Percentiles rank a stretch among this genome's conserved stretches.
Conservation (phyloP, 2,329 filamentous ascomycete genomes). For the Ascochyta lentis region DNA sequence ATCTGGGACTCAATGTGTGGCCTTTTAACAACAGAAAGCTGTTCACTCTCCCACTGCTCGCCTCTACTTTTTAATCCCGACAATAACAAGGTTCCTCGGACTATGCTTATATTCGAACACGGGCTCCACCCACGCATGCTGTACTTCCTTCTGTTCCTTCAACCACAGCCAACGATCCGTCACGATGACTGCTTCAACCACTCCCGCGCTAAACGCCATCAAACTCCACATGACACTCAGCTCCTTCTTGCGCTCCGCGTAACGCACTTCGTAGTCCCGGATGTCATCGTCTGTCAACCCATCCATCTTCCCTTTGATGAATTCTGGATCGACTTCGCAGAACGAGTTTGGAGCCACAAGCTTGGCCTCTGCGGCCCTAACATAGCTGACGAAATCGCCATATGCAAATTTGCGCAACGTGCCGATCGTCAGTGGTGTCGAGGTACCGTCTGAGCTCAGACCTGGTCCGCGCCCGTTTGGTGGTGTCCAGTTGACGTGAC, state of each 20-base stretch:
- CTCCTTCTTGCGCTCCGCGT: conserved; percentile 74
- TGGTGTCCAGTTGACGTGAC: conserved; percentile 44
- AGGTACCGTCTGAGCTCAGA: conserved; percentile 59
- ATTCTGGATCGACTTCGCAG: conserved; percentile 46
- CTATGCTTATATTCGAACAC: conserved; percentile 89
- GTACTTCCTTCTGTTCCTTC: conserved; percentile 73
- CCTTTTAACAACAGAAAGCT: too few species aligned
- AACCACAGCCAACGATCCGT: conserved; percentile 89
- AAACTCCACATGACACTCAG: conserved; percentile 88
- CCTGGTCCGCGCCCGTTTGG: conserved; percentile 57
- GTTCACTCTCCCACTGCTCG: too few species aligned
- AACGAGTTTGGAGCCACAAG: conserved; percentile 54
- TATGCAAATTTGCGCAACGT: conserved; percentile 83
- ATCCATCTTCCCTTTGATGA: conserved; percentile 70
- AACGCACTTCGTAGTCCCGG: conserved; percentile 70
- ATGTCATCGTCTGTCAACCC: conserved; percentile 78
- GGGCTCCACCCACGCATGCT: conserved; percentile 86
- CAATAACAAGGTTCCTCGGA: conserved; percentile 90
- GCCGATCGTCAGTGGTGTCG: conserved; percentile 84
- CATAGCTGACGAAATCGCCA: conserved; percentile 74
- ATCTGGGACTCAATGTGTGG: too few species aligned
- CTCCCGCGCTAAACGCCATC: conserved; percentile 93
- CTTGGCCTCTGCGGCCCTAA: conserved; percentile 81
- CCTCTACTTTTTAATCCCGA: conserved; percentile 75
- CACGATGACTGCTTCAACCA: conserved; percentile 89